Percentiles rank a stretch among this genome's conserved stretches.
Evolutionary conservation across 257 asterid genomes (phyloP).

Genomic region (Solanum lycopersicoides): DNA sequence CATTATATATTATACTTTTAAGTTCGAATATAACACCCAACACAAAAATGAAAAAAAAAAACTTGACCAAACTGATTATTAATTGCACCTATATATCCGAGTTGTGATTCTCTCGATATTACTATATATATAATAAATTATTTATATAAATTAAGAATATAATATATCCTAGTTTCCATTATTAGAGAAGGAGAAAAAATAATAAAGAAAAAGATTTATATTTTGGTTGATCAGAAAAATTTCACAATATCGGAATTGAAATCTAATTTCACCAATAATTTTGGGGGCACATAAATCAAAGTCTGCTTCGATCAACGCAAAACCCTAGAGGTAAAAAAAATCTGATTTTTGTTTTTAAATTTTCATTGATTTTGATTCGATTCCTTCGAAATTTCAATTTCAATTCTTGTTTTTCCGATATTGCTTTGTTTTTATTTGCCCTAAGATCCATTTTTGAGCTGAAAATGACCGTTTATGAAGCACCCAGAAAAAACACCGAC

Average conservation of each 20-base stretch:
- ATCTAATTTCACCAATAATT: not conserved
- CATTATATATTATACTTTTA: too few relatives aligned
- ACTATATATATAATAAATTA: not conserved
- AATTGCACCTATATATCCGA: not conserved
- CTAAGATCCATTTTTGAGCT: not conserved
- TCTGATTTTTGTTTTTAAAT: not conserved
- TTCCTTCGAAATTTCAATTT: not conserved
- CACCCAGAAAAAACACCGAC: not conserved
- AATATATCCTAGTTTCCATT: not conserved
- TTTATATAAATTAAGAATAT: not conserved
- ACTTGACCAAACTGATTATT: not conserved
- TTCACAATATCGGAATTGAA: not conserved
- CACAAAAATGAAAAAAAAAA: not conserved
- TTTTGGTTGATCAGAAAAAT: not conserved
- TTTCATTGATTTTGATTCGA: not conserved
- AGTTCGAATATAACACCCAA: not conserved
- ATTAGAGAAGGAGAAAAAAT: not conserved
- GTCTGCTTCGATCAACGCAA: not conserved
- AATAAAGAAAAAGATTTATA: not conserved
- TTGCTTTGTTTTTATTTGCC: not conserved
- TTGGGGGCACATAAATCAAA: not conserved
- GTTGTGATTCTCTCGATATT: not conserved
- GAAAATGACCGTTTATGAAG: not conserved
- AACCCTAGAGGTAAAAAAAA: not conserved
- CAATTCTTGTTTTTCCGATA: not conserved